These are phyloP conservation scores for Dioszegia crocea DNA, from an alignment of 768 basidiomycete genomes.

Conservation along the genomic window DNA sequence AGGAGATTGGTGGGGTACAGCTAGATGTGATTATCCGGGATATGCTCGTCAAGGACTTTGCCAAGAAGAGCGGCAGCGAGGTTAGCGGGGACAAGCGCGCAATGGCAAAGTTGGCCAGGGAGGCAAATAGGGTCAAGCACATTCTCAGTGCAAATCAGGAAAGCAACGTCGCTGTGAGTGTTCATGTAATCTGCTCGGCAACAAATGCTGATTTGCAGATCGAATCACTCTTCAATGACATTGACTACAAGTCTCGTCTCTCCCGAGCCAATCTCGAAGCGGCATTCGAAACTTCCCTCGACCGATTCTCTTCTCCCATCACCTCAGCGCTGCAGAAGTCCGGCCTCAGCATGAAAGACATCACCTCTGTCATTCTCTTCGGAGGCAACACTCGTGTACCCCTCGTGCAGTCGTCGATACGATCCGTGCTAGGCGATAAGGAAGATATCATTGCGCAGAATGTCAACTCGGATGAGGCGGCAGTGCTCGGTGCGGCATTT, in stretches of 20 bases:
- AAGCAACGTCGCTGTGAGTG: constrained; percentile 65
- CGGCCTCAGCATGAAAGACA: constrained; percentile 17
- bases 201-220: constrained; percentile 58
- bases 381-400: constrained; percentile 88
- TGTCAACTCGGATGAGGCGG: constrained; percentile 94
- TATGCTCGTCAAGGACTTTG: constrained; percentile 70
- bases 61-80: constrained; percentile 55
- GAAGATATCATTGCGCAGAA: constrained; percentile 79
- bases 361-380: constrained; percentile 76
- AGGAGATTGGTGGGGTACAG: constrained; percentile 74
- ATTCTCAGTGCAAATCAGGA: constrained; percentile 91
- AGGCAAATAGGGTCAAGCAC: constrained; percentile 82
- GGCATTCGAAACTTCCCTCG: constrained; percentile 38
- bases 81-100: constrained; percentile 71
- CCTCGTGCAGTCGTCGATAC: constrained; percentile 81
- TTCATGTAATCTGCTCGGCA: too few species aligned
- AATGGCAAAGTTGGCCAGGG: constrained; percentile 91
- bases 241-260: constrained; percentile 79
- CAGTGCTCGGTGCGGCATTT: constrained; percentile 86
- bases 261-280: constrained; percentile 74
- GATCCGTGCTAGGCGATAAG: constrained; percentile 71
- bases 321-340: constrained; percentile 23
- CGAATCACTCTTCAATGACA: constrained; percentile 82
- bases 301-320: constrained; percentile 30
- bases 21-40: constrained; percentile 79